These are phyloP conservation scores for Calocybe gambosa DNA, from an alignment of 1,284 basidiomycete genomes.

Conservation along the genomic window DNA sequence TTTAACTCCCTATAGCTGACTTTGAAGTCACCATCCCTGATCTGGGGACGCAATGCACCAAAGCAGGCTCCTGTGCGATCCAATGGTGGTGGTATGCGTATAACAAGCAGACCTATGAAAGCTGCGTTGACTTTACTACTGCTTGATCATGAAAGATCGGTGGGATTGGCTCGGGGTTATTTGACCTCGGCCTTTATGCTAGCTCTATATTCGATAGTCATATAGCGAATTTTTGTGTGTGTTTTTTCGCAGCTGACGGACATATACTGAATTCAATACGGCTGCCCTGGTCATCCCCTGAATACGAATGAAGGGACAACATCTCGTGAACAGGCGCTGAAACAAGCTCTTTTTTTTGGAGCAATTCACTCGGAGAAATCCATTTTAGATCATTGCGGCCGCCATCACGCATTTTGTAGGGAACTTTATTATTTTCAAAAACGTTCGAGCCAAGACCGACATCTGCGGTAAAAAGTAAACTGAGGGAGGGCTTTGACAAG, in stretches of 20 bases:
- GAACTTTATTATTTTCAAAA: too few species aligned
- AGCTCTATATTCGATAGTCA: too few species aligned
- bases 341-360: neutral
- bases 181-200: too few species aligned
- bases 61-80: constrained; percentile 28
- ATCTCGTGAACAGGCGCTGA: neutral
- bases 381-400: neutral
- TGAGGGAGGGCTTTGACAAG: neutral
- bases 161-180: neutral
- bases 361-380: neutral
- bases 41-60: constrained; percentile 25
- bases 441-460: too few species aligned
- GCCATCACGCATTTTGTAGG: neutral
- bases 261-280: neutral
- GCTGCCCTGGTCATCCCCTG: neutral
- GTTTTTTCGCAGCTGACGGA: too few species aligned
- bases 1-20: constrained; percentile 19
- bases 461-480: too few species aligned
- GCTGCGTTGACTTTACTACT: constrained; percentile 27
- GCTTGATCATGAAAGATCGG: neutral
- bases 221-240: too few species aligned
- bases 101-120: constrained; percentile 26
- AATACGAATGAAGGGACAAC: neutral
- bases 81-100: constrained; percentile 31
- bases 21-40: constrained; percentile 32